Percentiles rank a stretch among this genome's conserved stretches.
Evolutionary conservation across 768 basidiomycete species (phyloP).

Genomic region (Mycena sanguinolenta): DNA sequence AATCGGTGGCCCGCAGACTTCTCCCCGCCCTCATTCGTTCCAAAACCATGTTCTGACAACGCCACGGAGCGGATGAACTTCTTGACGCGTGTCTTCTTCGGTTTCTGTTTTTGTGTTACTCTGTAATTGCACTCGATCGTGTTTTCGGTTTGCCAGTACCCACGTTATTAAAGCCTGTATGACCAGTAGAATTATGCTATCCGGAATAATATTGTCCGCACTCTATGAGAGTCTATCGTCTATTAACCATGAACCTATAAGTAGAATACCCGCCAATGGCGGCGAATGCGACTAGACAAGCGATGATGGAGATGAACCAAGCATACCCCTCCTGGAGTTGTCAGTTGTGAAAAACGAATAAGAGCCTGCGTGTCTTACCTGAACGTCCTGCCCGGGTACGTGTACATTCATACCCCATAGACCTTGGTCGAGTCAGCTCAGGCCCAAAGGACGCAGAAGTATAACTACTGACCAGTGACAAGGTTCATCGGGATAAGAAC

Average conservation of each 20-base stretch:
- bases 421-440: slow-evolving; percentile 55
- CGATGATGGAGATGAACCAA: slow-evolving; percentile 94
- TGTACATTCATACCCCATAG: slow-evolving; percentile 99
- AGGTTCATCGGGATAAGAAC: slow-evolving; percentile 98
- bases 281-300: slow-evolving; percentile 83
- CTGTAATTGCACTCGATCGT: slow-evolving; percentile 21
- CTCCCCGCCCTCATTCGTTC: slow-evolving; percentile 27
- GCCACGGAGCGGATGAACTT: background rate
- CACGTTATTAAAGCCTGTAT: slow-evolving; percentile 27
- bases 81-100: background rate
- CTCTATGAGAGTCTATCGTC: slow-evolving; percentile 32
- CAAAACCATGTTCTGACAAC: slow-evolving; percentile 26
- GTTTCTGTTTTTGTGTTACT: slow-evolving; percentile 15
- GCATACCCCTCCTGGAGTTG: slow-evolving; percentile 59
- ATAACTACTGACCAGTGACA: slow-evolving; percentile 78
- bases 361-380: slow-evolving; percentile 46
- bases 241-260: slow-evolving; percentile 79
- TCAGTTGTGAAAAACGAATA: slow-evolving; percentile 25
- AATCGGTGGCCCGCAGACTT: slow-evolving; percentile 16
- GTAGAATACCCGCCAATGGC: slow-evolving; percentile 84
- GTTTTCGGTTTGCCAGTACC: slow-evolving; percentile 24
- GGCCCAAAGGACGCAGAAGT: background rate
- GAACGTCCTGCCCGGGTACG: slow-evolving; percentile 86
- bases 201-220: slow-evolving; percentile 28
- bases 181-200: slow-evolving; percentile 24